Base-by-base conservation (phyloP, 768 basidiomycete species). In the Boletus fagicola region DNA sequence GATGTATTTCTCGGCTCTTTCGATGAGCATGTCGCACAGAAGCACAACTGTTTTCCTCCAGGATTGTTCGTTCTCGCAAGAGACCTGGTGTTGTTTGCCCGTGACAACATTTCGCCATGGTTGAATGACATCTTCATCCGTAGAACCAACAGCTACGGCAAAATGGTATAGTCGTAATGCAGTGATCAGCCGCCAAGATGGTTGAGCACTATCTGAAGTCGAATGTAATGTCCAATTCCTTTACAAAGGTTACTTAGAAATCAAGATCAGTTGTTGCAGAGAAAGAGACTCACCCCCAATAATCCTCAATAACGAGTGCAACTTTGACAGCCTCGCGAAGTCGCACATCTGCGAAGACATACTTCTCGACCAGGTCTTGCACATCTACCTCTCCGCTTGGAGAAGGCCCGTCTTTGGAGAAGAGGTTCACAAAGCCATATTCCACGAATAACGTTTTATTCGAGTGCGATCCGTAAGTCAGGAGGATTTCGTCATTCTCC, bases 201-300 rank as follows among this genome's bases (percentile, higher is more conserved):
- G 91, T 62, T 88, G 81, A 13, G 85, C 83, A 16, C 87, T 81
- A 4, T 67, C 64, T 12, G 86, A 84, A 3, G 76, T 74, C 11
- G 75, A 75, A 62, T 94, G 84, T 26, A 96, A 70, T 1, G 85
- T 89, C 87, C 92, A 95, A 56, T 92, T 83, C 28, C 94, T 95
- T 68, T 39, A 40, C 15, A 22, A 22, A 31, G 16, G 12, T 31
- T 15, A 8, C 18, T 43, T 57, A 38, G 20, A 51, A 20, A 40
- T 53, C 16, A 45, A 13, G 7, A 15, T 33, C 44, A 43, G 55
- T 55, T 7, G 31, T 43, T 20, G 39, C 49, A 56, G 47, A 31
- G 30, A 38, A 54, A 30, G 48, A 59, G 51, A 65, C 75, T 59
- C 70, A 96, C 95, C 88, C 86, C 92, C 92, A 96, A 68, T 96